Conservation (phyloP, 2,329 filamentous ascomycete genomes). For the Onygenales sp. region DNA sequence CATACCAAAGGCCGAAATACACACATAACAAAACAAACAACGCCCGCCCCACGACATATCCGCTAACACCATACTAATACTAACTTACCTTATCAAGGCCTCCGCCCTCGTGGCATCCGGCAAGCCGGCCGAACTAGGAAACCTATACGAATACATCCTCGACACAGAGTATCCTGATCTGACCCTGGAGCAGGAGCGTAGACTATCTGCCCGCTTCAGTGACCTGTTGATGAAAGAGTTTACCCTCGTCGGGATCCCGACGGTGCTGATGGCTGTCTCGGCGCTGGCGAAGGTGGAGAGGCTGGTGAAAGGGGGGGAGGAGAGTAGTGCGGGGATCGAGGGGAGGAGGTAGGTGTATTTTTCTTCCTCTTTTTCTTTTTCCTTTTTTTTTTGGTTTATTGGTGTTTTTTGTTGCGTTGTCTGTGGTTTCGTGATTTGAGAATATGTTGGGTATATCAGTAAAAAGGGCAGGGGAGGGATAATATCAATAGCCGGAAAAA, state of each 20-base stretch:
- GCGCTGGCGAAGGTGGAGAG: constrained; percentile 20
- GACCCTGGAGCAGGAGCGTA: constrained; percentile 9
- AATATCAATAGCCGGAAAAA: neutral
- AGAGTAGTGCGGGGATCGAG: constrained; percentile 6
- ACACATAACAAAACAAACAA: neutral
- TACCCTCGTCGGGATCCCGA: constrained; percentile 24
- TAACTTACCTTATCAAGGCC: constrained; percentile 10
- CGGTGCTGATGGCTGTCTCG: constrained; percentile 20
- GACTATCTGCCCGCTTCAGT: constrained; percentile 14
- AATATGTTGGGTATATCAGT: neutral
- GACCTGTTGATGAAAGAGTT: constrained; percentile 24
- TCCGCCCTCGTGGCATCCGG: constrained; percentile 18
- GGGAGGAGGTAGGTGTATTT: constrained; percentile 10
- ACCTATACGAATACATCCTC: constrained; percentile 19
- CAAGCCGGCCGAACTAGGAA: constrained; percentile 16
- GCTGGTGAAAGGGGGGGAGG: constrained; percentile 8
- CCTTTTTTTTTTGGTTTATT: neutral
- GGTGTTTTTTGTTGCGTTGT: neutral
- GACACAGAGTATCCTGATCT: constrained; percentile 9
- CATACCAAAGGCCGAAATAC: neutral
- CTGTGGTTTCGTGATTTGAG: neutral
- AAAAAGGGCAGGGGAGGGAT: neutral
- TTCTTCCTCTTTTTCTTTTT: neutral
- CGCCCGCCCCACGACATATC: neutral
- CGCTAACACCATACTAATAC: neutral